Evolutionary conservation across 495 filamentous ascomycete species (phyloP), one percentile per base, ranked within the genome.

Genomic region (Penicillium bovifimosum): DNA sequence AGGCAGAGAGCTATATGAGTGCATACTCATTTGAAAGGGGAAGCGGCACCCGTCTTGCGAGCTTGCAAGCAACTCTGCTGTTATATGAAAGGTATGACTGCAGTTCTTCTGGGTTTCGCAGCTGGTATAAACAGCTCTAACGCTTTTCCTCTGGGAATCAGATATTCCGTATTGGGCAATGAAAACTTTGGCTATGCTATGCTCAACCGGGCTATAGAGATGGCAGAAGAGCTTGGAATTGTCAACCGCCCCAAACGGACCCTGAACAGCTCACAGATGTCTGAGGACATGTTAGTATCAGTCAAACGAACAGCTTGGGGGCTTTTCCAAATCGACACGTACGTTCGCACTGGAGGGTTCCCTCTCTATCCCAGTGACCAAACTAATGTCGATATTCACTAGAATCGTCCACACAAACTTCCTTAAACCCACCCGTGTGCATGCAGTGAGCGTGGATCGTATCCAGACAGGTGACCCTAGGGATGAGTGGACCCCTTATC

Each of bases 321-420:
- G 4, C 24, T 70, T 9, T 70, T 66, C 34, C 67, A 70, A 35
- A 53, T 64, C 27, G 67, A 70, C 36, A 67, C 67, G 66, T 69
- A 33, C 34, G 66, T 58, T 33, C 10, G 2, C 20, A 24, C 20
- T 4, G 24, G 9, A 29, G 16, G 28, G 5, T n/a, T 6, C 20
- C 24, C 7, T 10, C 14, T 9, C 6, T 5, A 1, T 13, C 18
- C 18, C 7, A 6, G 44, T 8, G 18, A 35, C 29, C 10, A 16
- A 33, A 9, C 9, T 35, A 14, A 27, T 5, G 17, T 14, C n/a
- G 10, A 16, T 26, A 29, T 44, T 26, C 1, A 27, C 10, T 4
- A 69, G 66, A n/a, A 61, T 70, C 31, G 62, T 65, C 14, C 67
- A 70, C 39, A 62, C 60, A 7, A 67, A 62, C 34, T 68, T 70